Evolutionary conservation across 768 basidiomycete species (phyloP).

Genomic region (Mycena filopes): DNA sequence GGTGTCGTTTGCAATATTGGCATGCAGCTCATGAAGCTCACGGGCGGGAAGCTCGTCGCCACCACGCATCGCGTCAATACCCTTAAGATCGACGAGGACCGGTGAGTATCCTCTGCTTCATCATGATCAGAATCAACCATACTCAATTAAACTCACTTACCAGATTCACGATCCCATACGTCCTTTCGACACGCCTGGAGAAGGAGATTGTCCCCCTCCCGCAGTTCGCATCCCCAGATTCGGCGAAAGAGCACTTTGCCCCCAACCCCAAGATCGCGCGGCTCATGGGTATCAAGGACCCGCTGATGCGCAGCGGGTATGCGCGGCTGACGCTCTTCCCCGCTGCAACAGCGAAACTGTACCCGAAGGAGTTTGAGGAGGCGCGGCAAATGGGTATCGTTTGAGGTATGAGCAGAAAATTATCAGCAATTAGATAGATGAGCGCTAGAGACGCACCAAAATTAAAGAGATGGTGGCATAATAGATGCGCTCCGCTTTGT

Average conservation of each 20-base stretch:
- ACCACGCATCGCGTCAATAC: constrained; percentile 46
- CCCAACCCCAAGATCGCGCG: constrained; percentile 39
- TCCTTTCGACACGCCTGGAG: constrained; percentile 42
- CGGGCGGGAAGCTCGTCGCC: constrained; percentile 42
- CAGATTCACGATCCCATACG: constrained; percentile 44
- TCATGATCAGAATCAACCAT: neutral
- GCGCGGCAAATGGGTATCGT: constrained; percentile 11
- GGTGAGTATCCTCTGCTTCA: constrained; percentile 27
- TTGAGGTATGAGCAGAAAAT: no score
- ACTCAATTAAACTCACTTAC: neutral
- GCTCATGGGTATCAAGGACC: constrained; percentile 39
- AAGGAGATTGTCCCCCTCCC: constrained; percentile 39
- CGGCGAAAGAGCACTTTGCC: constrained; percentile 38
- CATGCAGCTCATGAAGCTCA: constrained; percentile 43
- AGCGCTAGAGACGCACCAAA: no score
- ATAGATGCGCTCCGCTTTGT: no score
- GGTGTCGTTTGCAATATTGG: constrained; percentile 46
- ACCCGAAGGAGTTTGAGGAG: constrained; percentile 27
- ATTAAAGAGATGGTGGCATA: no score
- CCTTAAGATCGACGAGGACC: constrained; percentile 41
- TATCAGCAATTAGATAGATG: no score
- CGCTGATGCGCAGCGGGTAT: constrained; percentile 40
- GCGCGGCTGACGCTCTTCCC: constrained; percentile 42
- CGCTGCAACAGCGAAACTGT: constrained; percentile 38
- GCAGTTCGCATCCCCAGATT: constrained; percentile 36